Conservation (phyloP, 1,284 basidiomycete species). For the Pseudozyma thailandica region DNA sequence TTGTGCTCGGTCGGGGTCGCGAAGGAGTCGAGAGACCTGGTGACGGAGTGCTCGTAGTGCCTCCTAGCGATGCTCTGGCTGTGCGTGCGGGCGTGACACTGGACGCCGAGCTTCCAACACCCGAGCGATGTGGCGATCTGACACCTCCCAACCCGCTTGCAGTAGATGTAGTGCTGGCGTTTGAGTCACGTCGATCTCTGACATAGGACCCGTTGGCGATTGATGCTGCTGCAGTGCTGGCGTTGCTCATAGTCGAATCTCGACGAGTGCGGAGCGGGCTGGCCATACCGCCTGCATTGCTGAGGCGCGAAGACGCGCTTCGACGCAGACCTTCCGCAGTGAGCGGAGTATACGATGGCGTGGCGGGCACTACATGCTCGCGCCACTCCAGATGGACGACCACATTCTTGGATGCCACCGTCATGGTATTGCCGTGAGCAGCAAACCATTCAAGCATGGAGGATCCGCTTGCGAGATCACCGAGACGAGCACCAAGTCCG, state of each 20-base stretch:
- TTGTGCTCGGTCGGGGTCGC: slow-evolving; percentile 25
- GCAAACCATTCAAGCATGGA: slow-evolving; percentile 76
- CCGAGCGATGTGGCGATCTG: slow-evolving; percentile 26
- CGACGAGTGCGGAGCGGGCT: slow-evolving; percentile 43
- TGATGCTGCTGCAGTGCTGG: slow-evolving; percentile 17
- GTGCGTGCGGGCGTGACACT: slow-evolving; percentile 18
- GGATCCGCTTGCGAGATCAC: slow-evolving; percentile 39
- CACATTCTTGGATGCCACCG: slow-evolving; percentile 86
- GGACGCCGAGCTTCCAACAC: slow-evolving; percentile 3
- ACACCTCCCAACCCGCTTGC: slow-evolving; percentile 21
- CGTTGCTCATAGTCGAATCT: slow-evolving; percentile 50
- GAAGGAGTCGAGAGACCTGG: slow-evolving; percentile 33
- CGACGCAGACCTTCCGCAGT: slow-evolving; percentile 32
- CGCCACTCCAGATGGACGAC: slow-evolving; percentile 89
- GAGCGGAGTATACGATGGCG: slow-evolving; percentile 16
- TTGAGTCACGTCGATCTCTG: slow-evolving; percentile 42
- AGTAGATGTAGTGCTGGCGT: slow-evolving; percentile 38
- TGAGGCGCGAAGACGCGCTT: slow-evolving; percentile 34
- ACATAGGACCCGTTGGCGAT: slow-evolving; percentile 7
- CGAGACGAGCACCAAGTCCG: slow-evolving; percentile 32
- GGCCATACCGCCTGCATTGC: slow-evolving; percentile 16
- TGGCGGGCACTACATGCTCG: slow-evolving; percentile 71
- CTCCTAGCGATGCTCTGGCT: slow-evolving; percentile 24
- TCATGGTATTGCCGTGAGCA: slow-evolving; percentile 88
- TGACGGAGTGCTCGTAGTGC: slow-evolving; percentile 4